Evolutionary conservation across 2,329 filamentous ascomycete genomes (phyloP).

Genomic region (Fusarium piperis): DNA sequence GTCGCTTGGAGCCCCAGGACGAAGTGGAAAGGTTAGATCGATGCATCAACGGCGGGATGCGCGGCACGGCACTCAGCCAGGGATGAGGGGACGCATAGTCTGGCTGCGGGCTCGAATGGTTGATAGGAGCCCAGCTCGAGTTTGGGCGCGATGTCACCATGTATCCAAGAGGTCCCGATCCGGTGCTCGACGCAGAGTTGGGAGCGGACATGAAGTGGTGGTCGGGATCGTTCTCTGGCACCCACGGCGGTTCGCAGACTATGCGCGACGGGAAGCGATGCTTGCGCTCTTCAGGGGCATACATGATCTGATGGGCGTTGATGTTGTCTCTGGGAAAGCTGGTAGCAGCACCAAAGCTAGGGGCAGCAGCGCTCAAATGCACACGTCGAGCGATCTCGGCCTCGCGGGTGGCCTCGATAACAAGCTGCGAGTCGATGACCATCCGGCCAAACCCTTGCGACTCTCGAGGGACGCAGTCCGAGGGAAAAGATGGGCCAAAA

Average conservation of each 20-base stretch:
- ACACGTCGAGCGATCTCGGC: constrained; percentile 46
- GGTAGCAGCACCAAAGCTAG: constrained; percentile 22
- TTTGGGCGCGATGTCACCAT: constrained; percentile 39
- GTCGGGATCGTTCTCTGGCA: constrained; percentile 28
- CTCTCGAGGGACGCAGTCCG: constrained; percentile 72
- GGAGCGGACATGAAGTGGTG: constrained; percentile 35
- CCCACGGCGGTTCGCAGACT: constrained; percentile 38
- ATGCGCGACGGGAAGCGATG: constrained; percentile 32
- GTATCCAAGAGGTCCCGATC: constrained; percentile 41
- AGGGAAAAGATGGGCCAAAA: constrained; percentile 85
- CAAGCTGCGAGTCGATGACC: constrained; percentile 68
- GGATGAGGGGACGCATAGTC: constrained; percentile 28
- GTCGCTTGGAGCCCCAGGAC: constrained; percentile 35
- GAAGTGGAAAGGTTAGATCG: constrained; percentile 6
- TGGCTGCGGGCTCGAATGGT: constrained; percentile 27
- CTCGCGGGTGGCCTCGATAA: constrained; percentile 62
- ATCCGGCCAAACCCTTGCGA: constrained; percentile 72
- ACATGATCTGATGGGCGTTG: constrained; percentile 6
- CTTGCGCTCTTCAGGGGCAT: constrained; percentile 29
- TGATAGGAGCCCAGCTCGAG: constrained; percentile 33
- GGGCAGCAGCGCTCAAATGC: constrained; percentile 17
- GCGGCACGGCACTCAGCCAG: constrained; percentile 37
- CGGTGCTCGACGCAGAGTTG: constrained; percentile 43
- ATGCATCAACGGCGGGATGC: constrained; percentile 20
- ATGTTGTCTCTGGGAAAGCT: constrained; percentile 35